Evolutionary conservation across 352 stramenopile species (phyloP).

Genomic region (Pythium dissimile): DNA sequence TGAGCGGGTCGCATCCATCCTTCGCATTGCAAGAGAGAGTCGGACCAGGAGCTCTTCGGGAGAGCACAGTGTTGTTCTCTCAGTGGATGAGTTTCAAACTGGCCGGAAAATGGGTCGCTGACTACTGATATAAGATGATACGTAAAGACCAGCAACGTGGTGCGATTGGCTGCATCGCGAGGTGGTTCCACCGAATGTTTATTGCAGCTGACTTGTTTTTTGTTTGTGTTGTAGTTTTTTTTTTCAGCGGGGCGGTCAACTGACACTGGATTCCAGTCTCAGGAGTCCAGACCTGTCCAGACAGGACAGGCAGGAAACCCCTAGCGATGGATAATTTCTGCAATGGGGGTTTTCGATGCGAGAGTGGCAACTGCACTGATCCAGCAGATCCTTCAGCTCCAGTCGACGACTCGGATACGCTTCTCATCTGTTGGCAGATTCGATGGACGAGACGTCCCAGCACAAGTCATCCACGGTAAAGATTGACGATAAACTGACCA

Average conservation of each 20-base stretch:
- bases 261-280: too few relatives aligned
- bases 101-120: not conserved
- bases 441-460: too few relatives aligned
- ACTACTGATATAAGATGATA: slow-evolving; percentile 3
- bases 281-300: too few relatives aligned
- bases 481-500: too few relatives aligned
- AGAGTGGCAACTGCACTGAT: too few relatives aligned
- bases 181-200: not conserved
- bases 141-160: not conserved
- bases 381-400: not conserved
- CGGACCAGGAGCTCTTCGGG: slow-evolving; percentile 2
- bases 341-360: not conserved
- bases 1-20: not conserved
- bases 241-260: too few relatives aligned
- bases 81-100: not conserved
- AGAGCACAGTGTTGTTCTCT: not conserved
- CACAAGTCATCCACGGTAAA: too few relatives aligned
- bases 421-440: too few relatives aligned
- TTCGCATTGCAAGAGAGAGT: slow-evolving; percentile 2
- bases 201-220: too few relatives aligned
- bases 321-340: not conserved
- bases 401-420: too few relatives aligned
- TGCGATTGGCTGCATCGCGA: not conserved
- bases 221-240: too few relatives aligned
- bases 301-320: too few relatives aligned